Evolutionary conservation across 768 basidiomycete genomes (phyloP), one percentile per base, ranked within the genome.

Genomic region (Boletus rubescentipes): DNA sequence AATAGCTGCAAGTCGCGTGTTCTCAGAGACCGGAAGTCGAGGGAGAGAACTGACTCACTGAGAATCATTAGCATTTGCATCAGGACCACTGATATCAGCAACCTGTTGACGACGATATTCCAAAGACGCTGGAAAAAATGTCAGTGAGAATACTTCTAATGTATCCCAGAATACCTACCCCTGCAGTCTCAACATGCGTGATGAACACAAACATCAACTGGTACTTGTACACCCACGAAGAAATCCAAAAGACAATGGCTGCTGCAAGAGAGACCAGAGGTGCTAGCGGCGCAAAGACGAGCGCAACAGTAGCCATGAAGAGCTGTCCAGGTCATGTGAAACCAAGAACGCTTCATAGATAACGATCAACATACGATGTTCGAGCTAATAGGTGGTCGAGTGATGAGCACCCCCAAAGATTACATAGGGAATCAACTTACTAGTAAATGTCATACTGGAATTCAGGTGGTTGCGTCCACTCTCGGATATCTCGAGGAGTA

Each of bases 161-260:
- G 30, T 23, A 51, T 47, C 5, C 14, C 23, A 10, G 4, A 21
- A 32, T 15, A 81, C 89, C 60, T 69, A 93, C 91, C 31, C 97
- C 97, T 53, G 96, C 97, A 47, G 87, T 91, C 72, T 99, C 97
- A 14, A 93, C 89, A 57, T 85, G 86, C 7, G 93, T 85, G 44
- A 92, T 75, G 67, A 81, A 95, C 53, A 96, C 92, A 69, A 96
- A 98, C 86, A 98, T 93, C 46, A 98, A 77, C 75, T 95, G 90
- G 65, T 98, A 98, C 73, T 98, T 99, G 79, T 95, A 93, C 20
- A 92, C 89, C 78, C 85, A 85, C 6, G 87, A 89, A 57, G 83
- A 83, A 64, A 88, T 75, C 91, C 93, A 98, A 69, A 94, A 90
- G 20, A 97, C 92, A 31, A 88, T 67, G 3, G 87, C 86, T 12